phyloP scores from a whole-genome alignment of 768 basidiomycete species.

The Clitopilus hobsonii region DNA sequence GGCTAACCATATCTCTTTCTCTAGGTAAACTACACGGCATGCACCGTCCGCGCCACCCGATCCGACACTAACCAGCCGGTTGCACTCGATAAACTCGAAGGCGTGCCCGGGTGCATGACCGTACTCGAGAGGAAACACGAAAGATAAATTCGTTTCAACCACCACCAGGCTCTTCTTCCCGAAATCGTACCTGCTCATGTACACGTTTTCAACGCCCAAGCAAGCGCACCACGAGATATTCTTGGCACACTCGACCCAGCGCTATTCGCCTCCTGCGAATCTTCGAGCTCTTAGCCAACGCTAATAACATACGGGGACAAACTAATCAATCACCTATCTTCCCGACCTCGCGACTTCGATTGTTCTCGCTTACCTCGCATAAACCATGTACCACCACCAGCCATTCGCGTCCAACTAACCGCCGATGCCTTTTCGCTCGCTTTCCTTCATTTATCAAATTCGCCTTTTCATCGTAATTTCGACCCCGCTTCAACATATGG shows the following conservation, averaged over 20 bases:
- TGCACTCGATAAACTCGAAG: conserved; percentile 52
- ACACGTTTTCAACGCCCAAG: background rate
- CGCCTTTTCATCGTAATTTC: too few relatives aligned
- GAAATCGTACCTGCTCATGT: background rate
- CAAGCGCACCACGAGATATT: background rate
- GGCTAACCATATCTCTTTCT: too few relatives aligned
- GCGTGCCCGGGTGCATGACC: conserved; percentile 75
- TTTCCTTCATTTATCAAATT: too few relatives aligned
- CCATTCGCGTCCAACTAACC: background rate
- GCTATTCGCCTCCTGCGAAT: background rate
- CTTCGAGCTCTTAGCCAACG: background rate
- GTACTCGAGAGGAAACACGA: conserved; percentile 42
- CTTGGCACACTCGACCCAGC: background rate
- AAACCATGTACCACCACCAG: background rate
- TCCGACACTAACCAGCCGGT: conserved; percentile 61
- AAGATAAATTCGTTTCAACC: background rate
- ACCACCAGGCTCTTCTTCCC: background rate
- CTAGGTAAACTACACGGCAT: conserved; percentile 62
- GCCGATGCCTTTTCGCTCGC: background rate
- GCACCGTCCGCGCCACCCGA: conserved; percentile 45
- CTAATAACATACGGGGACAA: background rate
- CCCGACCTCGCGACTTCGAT: background rate
- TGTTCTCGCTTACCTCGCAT: background rate
- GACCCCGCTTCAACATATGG: background rate
- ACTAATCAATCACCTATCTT: background rate